Percentiles rank a stretch among this genome's conserved stretches.
Evolutionary conservation across 768 basidiomycete genomes (phyloP).

Genomic region (Leucosporidium creatinivorum): DNA sequence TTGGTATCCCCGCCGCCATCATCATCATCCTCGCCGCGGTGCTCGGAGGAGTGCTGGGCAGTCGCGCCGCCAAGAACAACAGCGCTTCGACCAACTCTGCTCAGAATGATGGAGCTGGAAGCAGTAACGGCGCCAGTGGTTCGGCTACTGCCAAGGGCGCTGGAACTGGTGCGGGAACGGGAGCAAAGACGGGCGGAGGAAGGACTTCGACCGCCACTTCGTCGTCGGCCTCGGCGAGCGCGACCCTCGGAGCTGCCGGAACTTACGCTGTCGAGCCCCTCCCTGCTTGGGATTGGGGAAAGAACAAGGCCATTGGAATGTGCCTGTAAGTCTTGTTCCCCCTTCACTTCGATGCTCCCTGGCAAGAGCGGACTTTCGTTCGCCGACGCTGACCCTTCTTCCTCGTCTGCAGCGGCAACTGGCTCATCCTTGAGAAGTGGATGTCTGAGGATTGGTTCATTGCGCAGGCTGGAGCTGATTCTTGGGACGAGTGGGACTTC

Average conservation of each 20-base stretch:
- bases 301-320: slow-evolving; percentile 30
- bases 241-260: too few relatives aligned
- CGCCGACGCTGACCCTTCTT: not conserved
- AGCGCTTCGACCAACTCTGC: slow-evolving; percentile 1
- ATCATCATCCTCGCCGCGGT: slow-evolving; percentile 24
- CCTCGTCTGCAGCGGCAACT: slow-evolving; percentile 5
- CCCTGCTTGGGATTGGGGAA: slow-evolving; percentile 28
- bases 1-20: not conserved
- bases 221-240: not conserved
- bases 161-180: too few relatives aligned
- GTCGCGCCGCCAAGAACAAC: slow-evolving; percentile 15
- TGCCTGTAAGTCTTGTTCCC: slow-evolving; percentile 12
- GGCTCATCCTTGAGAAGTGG: slow-evolving; percentile 33
- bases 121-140: too few relatives aligned
- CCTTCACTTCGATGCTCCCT: too few relatives aligned
- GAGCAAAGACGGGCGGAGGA: too few relatives aligned
- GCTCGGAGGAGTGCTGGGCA: slow-evolving; percentile 32
- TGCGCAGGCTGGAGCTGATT: not conserved
- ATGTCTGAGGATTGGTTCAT: slow-evolving; percentile 23
- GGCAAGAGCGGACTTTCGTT: too few relatives aligned
- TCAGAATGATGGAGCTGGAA: too few relatives aligned
- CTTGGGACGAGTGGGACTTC: not conserved
- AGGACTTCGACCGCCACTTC: too few relatives aligned
- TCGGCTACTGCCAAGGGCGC: too few relatives aligned
- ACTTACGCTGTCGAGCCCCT: slow-evolving; percentile 12